Evolutionary conservation across 2,329 filamentous ascomycete genomes (phyloP).

Genomic region (Sporothrix dimorphospora): DNA sequence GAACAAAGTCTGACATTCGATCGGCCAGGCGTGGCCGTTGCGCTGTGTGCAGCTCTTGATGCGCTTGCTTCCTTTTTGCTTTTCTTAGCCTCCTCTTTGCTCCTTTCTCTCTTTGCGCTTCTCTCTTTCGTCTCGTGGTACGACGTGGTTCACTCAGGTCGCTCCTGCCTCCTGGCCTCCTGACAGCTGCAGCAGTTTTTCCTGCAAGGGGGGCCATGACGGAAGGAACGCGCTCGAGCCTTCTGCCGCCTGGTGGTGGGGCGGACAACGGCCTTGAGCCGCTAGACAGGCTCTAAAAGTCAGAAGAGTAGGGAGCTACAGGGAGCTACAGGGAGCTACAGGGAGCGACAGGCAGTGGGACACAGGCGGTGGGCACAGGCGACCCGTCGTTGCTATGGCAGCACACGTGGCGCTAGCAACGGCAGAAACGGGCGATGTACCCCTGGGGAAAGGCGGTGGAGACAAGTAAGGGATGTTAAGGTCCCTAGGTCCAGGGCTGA

Average conservation of each 20-base stretch:
- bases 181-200: conserved; percentile 9
- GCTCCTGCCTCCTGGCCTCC: background rate
- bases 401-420: conserved; percentile 29
- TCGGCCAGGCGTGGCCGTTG: background rate
- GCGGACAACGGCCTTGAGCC: background rate
- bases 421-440: background rate
- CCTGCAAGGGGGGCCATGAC: conserved; percentile 25
- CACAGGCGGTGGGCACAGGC: too few species aligned
- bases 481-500: too few species aligned
- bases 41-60: background rate
- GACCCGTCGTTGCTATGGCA: conserved; percentile 34
- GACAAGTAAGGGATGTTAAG: background rate
- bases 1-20: background rate
- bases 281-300: too few species aligned
- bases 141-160: background rate
- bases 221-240: conserved; percentile 31
- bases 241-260: conserved; percentile 19
- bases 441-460: conserved; percentile 13
- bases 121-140: background rate
- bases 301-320: background rate
- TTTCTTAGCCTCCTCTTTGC: too few species aligned
- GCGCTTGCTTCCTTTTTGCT: background rate
- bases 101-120: background rate
- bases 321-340: too few species aligned
- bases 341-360: background rate